These are phyloP conservation scores for Sextonia rubra DNA, from an alignment of 164 flowering plant species.

Conservation along the genomic window DNA sequence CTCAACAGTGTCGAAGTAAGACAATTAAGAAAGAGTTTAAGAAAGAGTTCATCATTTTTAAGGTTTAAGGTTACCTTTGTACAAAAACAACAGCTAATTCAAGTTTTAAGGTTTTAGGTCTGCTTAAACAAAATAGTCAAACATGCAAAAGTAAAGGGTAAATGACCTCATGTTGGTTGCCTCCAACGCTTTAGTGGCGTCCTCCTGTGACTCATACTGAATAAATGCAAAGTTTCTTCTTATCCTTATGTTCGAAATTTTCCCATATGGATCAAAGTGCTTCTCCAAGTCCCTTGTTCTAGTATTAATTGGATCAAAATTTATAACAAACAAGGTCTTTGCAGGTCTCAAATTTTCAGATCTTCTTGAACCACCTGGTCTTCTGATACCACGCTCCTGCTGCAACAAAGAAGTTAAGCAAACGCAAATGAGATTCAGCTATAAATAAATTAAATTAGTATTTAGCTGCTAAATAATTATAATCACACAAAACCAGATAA, in stretches of 20 bases:
- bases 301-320: constrained; percentile 78
- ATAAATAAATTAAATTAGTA: not conserved
- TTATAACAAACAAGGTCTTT: constrained; percentile 91
- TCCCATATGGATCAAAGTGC: constrained; percentile 98
- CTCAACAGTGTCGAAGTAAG: too few species aligned
- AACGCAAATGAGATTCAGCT: not conserved
- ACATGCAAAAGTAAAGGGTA: not conserved
- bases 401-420: constrained; percentile 23
- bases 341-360: constrained; percentile 61
- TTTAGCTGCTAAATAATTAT: not conserved
- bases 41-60: too few species aligned
- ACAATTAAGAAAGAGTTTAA: too few species aligned
- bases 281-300: constrained; percentile 83
- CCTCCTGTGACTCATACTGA: constrained; percentile 86
- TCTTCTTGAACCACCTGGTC: constrained; percentile 55
- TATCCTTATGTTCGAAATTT: constrained; percentile 72
- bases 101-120: too few species aligned
- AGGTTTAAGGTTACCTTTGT: too few species aligned
- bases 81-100: too few species aligned
- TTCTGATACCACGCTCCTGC: constrained; percentile 85
- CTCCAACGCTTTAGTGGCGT: constrained; percentile 73
- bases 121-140: not conserved
- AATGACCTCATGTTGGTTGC: constrained; percentile 50
- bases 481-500: not conserved
- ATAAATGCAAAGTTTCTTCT: constrained; percentile 93